Evolutionary conservation across 2,329 filamentous ascomycete genomes (phyloP), one percentile per base, ranked within the genome.

Genomic region (Grosmannia clavigera): DNA sequence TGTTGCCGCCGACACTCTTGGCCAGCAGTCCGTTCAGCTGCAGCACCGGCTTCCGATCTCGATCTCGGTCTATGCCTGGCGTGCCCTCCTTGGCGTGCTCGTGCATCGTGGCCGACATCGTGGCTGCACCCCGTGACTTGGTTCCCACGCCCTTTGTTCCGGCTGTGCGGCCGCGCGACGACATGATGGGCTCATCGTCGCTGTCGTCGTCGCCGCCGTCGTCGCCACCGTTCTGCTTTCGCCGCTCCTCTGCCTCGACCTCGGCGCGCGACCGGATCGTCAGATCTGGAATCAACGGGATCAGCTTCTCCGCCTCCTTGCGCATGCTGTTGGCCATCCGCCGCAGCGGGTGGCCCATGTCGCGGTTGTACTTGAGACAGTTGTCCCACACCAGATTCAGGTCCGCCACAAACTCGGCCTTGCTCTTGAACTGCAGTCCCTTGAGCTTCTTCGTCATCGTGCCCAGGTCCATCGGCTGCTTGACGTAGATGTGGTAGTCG

Each of bases 371-470:
- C 68, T 88, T 91, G 60, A 99, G 78, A 71, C 94, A 99, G 69
- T 99, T 99, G 60, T 91, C 84, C 94, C 94, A 99, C 58, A 99
- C 97, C 57, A 97, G 76, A 70, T 95, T 92, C 11, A 99, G 79
- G 70, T 99, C 94, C 38, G 88, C 82, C 31, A 97, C 91, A 65
- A 99, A 99, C 29, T 99, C 94, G 63, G 88, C 83, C 75, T 99
- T 99, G 55, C 88, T 92, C 70, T 90, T 92, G 74, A 90, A 94
- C 46, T 81, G 80, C 43, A 90, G 74, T 11, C 81, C 80, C 70
- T 92, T 92, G 59, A 99, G 83, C 76, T 97, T 99, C 76, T 99
- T 99, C 63, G 95, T 96, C 91, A 99, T 97, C 55, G 86, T 87
- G 46, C 94, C 94, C 61, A 99, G 84, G 71, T 99, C 94, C 94